These are phyloP conservation scores for Maudiozyma barnettii DNA, from an alignment of 805 yeast genomes.

Conservation along the genomic window DNA sequence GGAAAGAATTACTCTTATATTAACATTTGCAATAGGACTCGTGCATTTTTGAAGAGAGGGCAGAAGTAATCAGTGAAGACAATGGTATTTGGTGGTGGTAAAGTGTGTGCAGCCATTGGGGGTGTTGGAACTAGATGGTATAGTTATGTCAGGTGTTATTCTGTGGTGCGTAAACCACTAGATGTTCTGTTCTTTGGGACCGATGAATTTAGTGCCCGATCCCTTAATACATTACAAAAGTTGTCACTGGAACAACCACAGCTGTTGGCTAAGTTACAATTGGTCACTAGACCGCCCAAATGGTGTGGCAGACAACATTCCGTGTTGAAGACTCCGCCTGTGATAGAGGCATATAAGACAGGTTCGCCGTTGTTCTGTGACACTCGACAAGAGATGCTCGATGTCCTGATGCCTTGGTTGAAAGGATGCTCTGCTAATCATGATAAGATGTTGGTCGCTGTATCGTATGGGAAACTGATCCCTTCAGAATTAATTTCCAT, in stretches of 20 bases:
- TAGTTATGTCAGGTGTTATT: no score
- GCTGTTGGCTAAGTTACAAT: slow-evolving; percentile 37
- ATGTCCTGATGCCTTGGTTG: slow-evolving; percentile 4
- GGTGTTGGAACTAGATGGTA: neutral
- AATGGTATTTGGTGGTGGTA: neutral
- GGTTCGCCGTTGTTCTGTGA: slow-evolving; percentile 18
- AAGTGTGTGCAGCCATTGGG: no score
- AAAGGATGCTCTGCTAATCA: slow-evolving; percentile 4
- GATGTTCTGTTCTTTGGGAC: slow-evolving; percentile 68
- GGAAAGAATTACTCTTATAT: no score
- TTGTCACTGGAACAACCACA: slow-evolving; percentile 10
- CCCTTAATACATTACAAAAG: slow-evolving; percentile 35
- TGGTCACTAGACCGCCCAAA: slow-evolving; percentile 57
- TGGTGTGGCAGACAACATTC: slow-evolving; percentile 50
- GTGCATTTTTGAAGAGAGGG: no score
- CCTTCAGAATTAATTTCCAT: slow-evolving; percentile 47
- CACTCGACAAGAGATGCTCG: slow-evolving; percentile 13
- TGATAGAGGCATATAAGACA: slow-evolving; percentile 35
- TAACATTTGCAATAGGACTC: no score
- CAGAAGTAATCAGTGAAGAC: no score
- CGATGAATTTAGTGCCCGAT: slow-evolving; percentile 55
- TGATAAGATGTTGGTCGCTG: slow-evolving; percentile 68
- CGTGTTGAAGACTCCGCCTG: slow-evolving; percentile 42
- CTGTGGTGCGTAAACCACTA: slow-evolving; percentile 9
- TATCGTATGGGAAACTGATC: slow-evolving; percentile 77